Evolutionary conservation across 495 filamentous ascomycete species (phyloP).

Genomic region (Penicillium paradoxum): DNA sequence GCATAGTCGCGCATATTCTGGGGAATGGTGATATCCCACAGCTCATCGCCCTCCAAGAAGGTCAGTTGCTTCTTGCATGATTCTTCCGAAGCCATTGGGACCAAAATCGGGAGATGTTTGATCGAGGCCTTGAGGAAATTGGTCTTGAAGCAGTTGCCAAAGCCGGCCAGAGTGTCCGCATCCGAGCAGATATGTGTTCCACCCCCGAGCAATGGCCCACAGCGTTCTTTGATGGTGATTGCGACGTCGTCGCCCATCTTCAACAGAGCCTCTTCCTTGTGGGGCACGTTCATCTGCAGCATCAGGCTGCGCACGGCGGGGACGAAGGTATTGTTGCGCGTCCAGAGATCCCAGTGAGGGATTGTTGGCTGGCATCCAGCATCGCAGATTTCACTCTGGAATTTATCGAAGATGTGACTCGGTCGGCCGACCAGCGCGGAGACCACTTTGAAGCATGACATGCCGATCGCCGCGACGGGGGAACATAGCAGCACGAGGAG

Average conservation of each 20-base stretch:
- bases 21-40: slow-evolving; percentile 41
- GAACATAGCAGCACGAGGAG: slow-evolving; percentile 20
- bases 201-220: slow-evolving; percentile 30
- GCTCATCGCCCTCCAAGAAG: slow-evolving; percentile 31
- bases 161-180: slow-evolving; percentile 32
- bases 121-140: slow-evolving; percentile 35
- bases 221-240: slow-evolving; percentile 35
- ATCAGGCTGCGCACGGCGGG: slow-evolving; percentile 39
- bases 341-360: slow-evolving; percentile 45
- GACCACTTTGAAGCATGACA: slow-evolving; percentile 37
- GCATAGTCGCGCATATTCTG: slow-evolving; percentile 43
- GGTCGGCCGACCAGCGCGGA: slow-evolving; percentile 34
- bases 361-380: slow-evolving; percentile 39
- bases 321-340: slow-evolving; percentile 40
- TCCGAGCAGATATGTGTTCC: slow-evolving; percentile 39
- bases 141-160: slow-evolving; percentile 43
- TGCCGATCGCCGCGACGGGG: slow-evolving; percentile 27
- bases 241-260: slow-evolving; percentile 42
- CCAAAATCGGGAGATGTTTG: slow-evolving; percentile 28
- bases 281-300: slow-evolving; percentile 30
- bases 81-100: slow-evolving; percentile 39
- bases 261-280: slow-evolving; percentile 31
- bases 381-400: slow-evolving; percentile 41
- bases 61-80: slow-evolving; percentile 34
- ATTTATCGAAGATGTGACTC: slow-evolving; percentile 32